Conservation (phyloP, 2,329 filamentous ascomycete species). For the Penicillium sp. region DNA sequence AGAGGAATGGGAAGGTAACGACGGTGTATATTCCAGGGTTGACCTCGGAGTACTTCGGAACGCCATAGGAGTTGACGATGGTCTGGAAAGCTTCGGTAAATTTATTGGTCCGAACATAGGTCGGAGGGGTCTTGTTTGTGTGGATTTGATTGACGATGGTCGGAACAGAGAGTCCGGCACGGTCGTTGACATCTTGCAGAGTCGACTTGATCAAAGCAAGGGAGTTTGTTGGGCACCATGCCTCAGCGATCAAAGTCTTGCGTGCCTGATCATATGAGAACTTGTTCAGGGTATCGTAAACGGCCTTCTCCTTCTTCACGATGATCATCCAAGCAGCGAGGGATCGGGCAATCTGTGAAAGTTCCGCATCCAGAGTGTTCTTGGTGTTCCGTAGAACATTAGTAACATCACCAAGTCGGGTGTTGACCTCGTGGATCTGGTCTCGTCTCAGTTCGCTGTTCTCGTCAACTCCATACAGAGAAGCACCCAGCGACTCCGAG, state of each 20-base stretch:
- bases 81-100: slow-evolving; percentile 98
- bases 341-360: slow-evolving; percentile 89
- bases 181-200: slow-evolving; percentile 93
- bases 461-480: slow-evolving; percentile 96
- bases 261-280: slow-evolving; percentile 96
- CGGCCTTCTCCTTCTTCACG: slow-evolving; percentile 96
- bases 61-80: slow-evolving; percentile 98
- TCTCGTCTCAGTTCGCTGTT: slow-evolving; percentile 94
- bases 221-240: slow-evolving; percentile 94
- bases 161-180: slow-evolving; percentile 92
- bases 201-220: slow-evolving; percentile 88
- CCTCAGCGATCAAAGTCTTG: slow-evolving; percentile 95
- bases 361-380: slow-evolving; percentile 87
- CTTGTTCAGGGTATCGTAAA: slow-evolving; percentile 91
- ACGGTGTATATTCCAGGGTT: slow-evolving; percentile 95
- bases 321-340: slow-evolving; percentile 97
- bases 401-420: slow-evolving; percentile 83
- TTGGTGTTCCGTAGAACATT: slow-evolving; percentile 96
- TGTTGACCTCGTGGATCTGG: slow-evolving; percentile 97
- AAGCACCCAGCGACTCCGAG: slow-evolving; percentile 93
- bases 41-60: slow-evolving; percentile 94
- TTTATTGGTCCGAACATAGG: slow-evolving; percentile 97
- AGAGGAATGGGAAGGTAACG: slow-evolving; percentile 98
- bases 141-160: slow-evolving; percentile 98
- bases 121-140: slow-evolving; percentile 96